Conservation (phyloP, 2,329 filamentous ascomycete species). For the Eurotiales sp. region DNA sequence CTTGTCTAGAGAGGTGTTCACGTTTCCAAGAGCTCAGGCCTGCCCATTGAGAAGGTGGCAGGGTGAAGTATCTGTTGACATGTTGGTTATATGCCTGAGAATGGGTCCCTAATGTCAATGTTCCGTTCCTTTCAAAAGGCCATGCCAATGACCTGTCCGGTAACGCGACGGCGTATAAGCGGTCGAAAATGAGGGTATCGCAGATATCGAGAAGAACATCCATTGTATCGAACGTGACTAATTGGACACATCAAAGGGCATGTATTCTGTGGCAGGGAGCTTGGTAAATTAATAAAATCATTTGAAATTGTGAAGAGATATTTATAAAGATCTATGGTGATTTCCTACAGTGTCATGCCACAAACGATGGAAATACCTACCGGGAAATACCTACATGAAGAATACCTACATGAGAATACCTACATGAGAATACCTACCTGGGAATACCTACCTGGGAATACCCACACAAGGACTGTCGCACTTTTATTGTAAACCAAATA, state of each 20-base stretch:
- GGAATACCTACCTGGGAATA: background rate
- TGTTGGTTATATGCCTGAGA: slow-evolving; percentile 22
- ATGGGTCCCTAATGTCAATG: too few relatives aligned
- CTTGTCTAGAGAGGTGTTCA: slow-evolving; percentile 26
- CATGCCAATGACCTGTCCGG: slow-evolving; percentile 1
- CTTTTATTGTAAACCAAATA: too few relatives aligned
- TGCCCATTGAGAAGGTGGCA: slow-evolving; percentile 26
- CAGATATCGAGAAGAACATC: slow-evolving; percentile 21
- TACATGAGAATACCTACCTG: background rate
- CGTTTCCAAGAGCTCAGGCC: slow-evolving; percentile 28
- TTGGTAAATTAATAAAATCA: too few relatives aligned
- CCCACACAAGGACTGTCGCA: too few relatives aligned
- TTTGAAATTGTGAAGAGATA: background rate
- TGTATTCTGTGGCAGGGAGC: too few relatives aligned
- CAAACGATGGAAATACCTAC: background rate
- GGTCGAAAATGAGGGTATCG: slow-evolving; percentile 21
- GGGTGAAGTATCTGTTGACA: slow-evolving; percentile 23
- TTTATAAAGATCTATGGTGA: background rate
- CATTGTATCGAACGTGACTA: slow-evolving; percentile 8
- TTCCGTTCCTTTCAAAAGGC: background rate
- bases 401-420: background rate
- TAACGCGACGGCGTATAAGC: slow-evolving; percentile 18
- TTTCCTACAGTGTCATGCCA: slow-evolving; percentile 3
- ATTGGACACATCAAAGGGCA: too few relatives aligned
- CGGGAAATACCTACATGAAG: background rate